Evolutionary conservation across 495 filamentous ascomycete species (phyloP).

Genomic region (Usnea hakonensis): DNA sequence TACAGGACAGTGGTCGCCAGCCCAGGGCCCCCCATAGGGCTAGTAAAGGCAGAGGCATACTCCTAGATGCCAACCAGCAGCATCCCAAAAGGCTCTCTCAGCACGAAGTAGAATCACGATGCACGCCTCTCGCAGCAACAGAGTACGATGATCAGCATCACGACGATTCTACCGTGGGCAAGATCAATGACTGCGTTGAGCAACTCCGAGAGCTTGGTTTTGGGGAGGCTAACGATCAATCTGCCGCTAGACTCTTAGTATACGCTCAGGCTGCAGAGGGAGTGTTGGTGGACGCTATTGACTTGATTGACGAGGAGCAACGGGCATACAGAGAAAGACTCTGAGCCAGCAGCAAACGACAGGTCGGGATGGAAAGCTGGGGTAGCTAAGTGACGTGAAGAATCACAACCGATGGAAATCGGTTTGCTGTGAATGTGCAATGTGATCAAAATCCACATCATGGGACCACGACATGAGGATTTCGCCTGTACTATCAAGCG

Average conservation of each 20-base stretch:
- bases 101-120: neutral
- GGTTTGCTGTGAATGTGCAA: neutral
- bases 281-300: conserved; percentile 42
- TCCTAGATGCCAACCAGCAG: neutral
- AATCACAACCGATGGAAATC: neutral
- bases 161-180: conserved; percentile 8
- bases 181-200: conserved; percentile 41
- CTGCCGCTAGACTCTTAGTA: conserved; percentile 39
- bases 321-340: conserved; percentile 37
- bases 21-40: neutral
- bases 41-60: neutral
- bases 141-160: conserved; percentile 1
- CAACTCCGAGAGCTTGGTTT: conserved; percentile 44
- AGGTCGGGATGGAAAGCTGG: neutral
- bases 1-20: neutral
- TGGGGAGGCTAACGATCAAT: conserved; percentile 37
- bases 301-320: conserved; percentile 51
- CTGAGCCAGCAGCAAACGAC: neutral
- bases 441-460: neutral
- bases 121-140: neutral
- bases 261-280: conserved; percentile 47
- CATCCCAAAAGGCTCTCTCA: neutral
- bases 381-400: neutral
- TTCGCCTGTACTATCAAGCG: neutral
- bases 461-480: neutral